These are phyloP conservation scores for Leucocoprinus birnbaumii DNA, from an alignment of 768 basidiomycete species.

Conservation along the genomic window DNA sequence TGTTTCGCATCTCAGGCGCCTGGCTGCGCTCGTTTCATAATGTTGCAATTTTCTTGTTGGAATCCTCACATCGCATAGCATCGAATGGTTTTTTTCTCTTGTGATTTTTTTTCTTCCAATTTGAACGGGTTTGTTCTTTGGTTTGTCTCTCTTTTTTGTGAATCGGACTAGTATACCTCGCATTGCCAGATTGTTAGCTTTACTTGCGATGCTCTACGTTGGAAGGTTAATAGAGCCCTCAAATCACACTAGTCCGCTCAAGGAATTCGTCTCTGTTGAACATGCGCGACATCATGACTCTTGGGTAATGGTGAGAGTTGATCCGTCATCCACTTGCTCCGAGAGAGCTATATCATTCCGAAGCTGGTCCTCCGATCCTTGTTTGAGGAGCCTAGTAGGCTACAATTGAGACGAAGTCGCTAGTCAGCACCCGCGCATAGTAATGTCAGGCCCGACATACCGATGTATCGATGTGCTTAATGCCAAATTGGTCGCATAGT, in stretches of 20 bases:
- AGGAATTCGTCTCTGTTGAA: no score
- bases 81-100: conserved; percentile 30
- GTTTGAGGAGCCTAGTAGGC: conserved; percentile 38
- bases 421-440: neutral
- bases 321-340: conserved; percentile 55
- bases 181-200: conserved; percentile 38
- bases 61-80: conserved; percentile 15
- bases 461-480: conserved; percentile 14
- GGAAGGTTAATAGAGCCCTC: conserved; percentile 21
- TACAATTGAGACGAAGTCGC: conserved; percentile 24
- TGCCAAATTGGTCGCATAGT: conserved; percentile 34
- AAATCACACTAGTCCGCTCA: no score
- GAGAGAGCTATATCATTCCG: conserved; percentile 47
- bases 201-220: conserved; percentile 35
- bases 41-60: conserved; percentile 15
- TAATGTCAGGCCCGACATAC: conserved; percentile 6
- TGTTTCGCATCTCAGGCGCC: conserved; percentile 82
- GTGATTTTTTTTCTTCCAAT: neutral
- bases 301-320: conserved; percentile 23
- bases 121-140: neutral
- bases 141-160: neutral
- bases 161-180: conserved; percentile 31
- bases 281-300: no score
- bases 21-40: conserved; percentile 84
- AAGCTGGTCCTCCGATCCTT: conserved; percentile 27